phyloP scores from a whole-genome alignment of 768 basidiomycete genomes.

The Boletus vinaceobasis region DNA sequence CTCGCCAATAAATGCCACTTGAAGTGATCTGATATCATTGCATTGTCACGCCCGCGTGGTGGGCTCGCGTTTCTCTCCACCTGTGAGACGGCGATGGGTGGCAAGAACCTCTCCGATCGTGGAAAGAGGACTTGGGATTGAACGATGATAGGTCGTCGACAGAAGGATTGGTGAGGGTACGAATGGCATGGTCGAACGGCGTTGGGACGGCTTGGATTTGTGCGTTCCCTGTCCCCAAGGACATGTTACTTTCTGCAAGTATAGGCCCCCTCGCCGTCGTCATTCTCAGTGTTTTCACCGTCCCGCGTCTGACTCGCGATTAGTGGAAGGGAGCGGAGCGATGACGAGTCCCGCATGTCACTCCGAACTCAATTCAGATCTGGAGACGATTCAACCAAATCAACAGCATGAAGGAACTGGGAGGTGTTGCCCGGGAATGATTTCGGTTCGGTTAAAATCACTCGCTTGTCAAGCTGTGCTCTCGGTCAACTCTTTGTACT shows the following conservation, averaged over 20 bases:
- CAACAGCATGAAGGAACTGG: background rate
- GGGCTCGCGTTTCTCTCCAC: no score
- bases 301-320: conserved; percentile 60
- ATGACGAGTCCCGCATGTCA: background rate
- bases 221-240: no score
- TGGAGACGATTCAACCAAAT: background rate
- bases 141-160: no score
- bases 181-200: no score
- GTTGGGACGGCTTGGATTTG: no score
- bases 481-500: background rate
- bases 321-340: conserved; percentile 10
- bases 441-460: background rate
- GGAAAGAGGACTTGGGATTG: no score
- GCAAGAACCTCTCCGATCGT: no score
- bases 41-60: no score
- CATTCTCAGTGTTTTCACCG: conserved; percentile 85
- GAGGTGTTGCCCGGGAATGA: background rate
- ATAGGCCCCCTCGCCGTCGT: conserved; percentile 91
- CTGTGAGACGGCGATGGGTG: no score
- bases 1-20: no score
- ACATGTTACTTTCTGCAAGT: conserved; percentile 88
- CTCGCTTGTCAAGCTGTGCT: background rate
- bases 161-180: no score
- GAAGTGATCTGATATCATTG: no score
- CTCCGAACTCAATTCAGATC: background rate